Conservation (phyloP, 164 flowering plant genomes). For the Vitis riparia region DNA sequence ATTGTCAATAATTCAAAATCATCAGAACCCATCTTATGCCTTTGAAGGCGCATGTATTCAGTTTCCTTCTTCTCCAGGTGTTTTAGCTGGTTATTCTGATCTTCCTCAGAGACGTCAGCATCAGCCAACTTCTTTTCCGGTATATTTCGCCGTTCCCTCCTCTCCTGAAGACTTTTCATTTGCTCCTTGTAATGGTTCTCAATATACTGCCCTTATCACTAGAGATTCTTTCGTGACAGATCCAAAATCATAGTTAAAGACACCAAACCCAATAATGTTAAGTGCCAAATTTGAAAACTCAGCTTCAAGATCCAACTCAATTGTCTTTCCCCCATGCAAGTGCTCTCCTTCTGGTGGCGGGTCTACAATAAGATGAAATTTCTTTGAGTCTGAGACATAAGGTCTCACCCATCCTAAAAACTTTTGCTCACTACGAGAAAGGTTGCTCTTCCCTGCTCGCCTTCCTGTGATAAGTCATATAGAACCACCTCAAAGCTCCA, state of each 20-base stretch:
- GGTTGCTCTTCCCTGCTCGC: too few species aligned
- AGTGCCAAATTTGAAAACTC: constrained; percentile 97
- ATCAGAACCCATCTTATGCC: constrained; percentile 81
- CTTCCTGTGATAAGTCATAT: too few species aligned
- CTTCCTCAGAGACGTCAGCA: constrained; percentile 83
- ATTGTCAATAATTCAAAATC: constrained; percentile 77
- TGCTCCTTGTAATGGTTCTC: too few species aligned
- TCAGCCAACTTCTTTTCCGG: constrained; percentile 70
- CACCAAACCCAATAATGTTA: constrained; percentile 90
- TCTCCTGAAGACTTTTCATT: too few species aligned
- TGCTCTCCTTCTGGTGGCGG: constrained; percentile 31
- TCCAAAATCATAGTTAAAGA: constrained; percentile 96
- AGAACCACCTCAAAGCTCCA: too few species aligned
- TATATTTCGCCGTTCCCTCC: constrained; percentile 32
- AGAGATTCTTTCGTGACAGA: constrained; percentile 98
- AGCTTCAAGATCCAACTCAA: constrained; percentile 95
- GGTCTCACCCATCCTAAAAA: too few species aligned
- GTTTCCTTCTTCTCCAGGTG: constrained; percentile 76
- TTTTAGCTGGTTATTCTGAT: constrained; percentile 63
- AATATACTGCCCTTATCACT: constrained; percentile 63
- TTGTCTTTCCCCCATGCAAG: constrained; percentile 22
- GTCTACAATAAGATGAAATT: too few species aligned
- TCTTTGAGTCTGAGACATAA: too few species aligned
- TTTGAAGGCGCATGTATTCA: constrained; percentile 77
- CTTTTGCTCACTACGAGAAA: too few species aligned